Evolutionary conservation across 1,139 yeast genomes (phyloP), one percentile per base, ranked within the genome.

Genomic region (Hyphopichia wangnamkhiaoensis): DNA sequence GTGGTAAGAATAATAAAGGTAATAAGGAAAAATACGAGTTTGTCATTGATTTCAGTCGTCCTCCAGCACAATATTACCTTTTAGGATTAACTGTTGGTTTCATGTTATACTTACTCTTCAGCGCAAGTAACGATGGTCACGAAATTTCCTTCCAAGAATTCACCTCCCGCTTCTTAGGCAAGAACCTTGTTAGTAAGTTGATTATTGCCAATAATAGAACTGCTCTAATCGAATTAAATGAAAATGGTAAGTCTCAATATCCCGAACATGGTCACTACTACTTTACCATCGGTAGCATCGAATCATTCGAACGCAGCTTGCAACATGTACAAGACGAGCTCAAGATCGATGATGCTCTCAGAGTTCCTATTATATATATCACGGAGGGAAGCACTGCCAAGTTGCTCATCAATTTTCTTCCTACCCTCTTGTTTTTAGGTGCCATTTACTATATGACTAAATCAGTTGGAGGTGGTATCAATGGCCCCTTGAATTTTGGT

Each of bases 271-370:
- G 50, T 4, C 46, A 49, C 21, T 65, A 54, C 41, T 59, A 58
- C 41, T 82, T 85, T 63, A 80, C 84, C 6, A 82, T 85, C 54
- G 93, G 93, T 3, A 82, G 91, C 0, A 76, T 85, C 14, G 86
- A 82, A 38, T 75, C 73, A 38, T 85, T 85, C 58, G 94, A 85
- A 58, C 84, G 78, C 44, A 84, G 82, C 51, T 64, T 85, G 63
- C 74, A 74, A 45, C 63, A 67, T 30, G 76, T 80, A 3, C 90
- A 84, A 57, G 81, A 81, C 40, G 79, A 80, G 43, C 65, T 80
- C 50, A 71, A 73, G 4, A 78, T 83, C 38, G 81, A 83, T 3
- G 71, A 78, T 15, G 78, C 76, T 31, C 79, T 78, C 50, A 71
- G 85, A 53, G 59, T 84, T 28, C 93, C 94, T 0, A 78, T 85